These are phyloP conservation scores for Myriosclerotinia curreyana DNA, from an alignment of 2,329 filamentous ascomycete species.

Conservation along the genomic window DNA sequence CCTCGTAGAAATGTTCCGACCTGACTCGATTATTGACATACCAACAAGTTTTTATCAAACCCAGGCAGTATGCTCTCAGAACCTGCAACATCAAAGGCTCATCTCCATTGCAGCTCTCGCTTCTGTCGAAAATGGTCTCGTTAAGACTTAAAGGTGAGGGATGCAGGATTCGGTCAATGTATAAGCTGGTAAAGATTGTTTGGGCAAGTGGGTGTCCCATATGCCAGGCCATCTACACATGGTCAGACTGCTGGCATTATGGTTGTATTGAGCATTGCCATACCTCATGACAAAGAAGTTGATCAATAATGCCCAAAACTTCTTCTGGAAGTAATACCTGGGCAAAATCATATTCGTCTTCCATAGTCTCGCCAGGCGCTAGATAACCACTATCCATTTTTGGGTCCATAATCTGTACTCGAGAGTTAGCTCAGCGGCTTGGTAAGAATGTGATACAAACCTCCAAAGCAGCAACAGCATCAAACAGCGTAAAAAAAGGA, in stretches of 20 bases:
- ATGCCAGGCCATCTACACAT: conserved; percentile 83
- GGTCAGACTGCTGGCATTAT: conserved; percentile 17
- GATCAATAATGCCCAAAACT: conserved; percentile 89
- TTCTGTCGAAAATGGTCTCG: conserved; percentile 33
- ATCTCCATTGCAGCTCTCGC: conserved; percentile 32
- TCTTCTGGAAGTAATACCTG: conserved; percentile 69
- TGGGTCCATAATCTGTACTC: conserved; percentile 84
- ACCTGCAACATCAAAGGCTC: conserved; percentile 57
- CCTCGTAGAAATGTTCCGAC: conserved; percentile 88
- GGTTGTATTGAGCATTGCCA: neutral
- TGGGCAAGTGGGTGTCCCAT: conserved; percentile 93
- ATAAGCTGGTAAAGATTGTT: conserved; percentile 88
- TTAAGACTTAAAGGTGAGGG: conserved; percentile 62
- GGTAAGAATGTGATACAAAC: conserved; percentile 41
- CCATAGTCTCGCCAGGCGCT: conserved; percentile 72
- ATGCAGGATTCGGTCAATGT: conserved; percentile 79
- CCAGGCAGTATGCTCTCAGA: conserved; percentile 81
- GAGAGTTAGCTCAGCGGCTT: conserved; percentile 1
- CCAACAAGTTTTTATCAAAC: conserved; percentile 77
- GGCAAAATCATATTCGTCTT: conserved; percentile 76
- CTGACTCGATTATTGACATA: conserved; percentile 74
- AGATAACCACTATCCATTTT: conserved; percentile 98
- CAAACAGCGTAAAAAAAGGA: conserved; percentile 89
- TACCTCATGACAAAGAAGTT: conserved; percentile 85
- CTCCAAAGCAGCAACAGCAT: conserved; percentile 85